Percentiles rank a stretch among this genome's conserved stretches.
phyloP scores from a whole-genome alignment of 1,139 yeast genomes.

The Petasospora rhodanensis region DNA sequence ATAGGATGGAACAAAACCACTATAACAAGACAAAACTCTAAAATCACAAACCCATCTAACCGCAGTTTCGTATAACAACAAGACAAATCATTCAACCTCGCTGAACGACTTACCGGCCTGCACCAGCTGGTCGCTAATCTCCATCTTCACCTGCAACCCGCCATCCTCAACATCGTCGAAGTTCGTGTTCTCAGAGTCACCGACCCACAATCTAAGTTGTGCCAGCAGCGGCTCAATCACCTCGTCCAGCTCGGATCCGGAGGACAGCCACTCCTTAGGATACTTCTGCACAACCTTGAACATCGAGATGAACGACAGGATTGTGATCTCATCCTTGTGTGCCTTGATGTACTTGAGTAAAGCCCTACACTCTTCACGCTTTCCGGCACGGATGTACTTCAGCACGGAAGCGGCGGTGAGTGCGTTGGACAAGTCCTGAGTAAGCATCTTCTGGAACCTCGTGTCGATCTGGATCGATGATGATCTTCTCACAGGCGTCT shows the following conservation, averaged over 20 bases:
- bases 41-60: neutral
- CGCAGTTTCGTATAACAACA: too few relatives aligned
- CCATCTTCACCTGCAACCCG: slow-evolving; percentile 22
- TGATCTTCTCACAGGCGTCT: slow-evolving; percentile 5
- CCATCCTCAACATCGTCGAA: slow-evolving; percentile 20
- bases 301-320: slow-evolving; percentile 24
- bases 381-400: slow-evolving; percentile 18
- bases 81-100: slow-evolving; percentile 11
- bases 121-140: slow-evolving; percentile 25
- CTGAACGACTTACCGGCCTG: slow-evolving; percentile 20
- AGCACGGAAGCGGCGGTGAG: slow-evolving; percentile 22
- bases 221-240: slow-evolving; percentile 17
- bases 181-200: slow-evolving; percentile 20
- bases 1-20: neutral
- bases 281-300: slow-evolving; percentile 23
- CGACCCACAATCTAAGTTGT: slow-evolving; percentile 26
- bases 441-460: slow-evolving; percentile 18
- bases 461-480: slow-evolving; percentile 10
- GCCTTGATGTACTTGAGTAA: slow-evolving; percentile 18
- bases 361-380: slow-evolving; percentile 14
- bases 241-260: slow-evolving; percentile 13
- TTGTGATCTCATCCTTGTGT: slow-evolving; percentile 18
- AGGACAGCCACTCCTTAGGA: slow-evolving; percentile 24
- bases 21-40: slow-evolving; percentile 1
- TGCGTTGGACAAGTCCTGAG: slow-evolving; percentile 23